Evolutionary conservation across 2,329 filamentous ascomycete species (phyloP).

Genomic region (Pseudogymnoascus sp.): DNA sequence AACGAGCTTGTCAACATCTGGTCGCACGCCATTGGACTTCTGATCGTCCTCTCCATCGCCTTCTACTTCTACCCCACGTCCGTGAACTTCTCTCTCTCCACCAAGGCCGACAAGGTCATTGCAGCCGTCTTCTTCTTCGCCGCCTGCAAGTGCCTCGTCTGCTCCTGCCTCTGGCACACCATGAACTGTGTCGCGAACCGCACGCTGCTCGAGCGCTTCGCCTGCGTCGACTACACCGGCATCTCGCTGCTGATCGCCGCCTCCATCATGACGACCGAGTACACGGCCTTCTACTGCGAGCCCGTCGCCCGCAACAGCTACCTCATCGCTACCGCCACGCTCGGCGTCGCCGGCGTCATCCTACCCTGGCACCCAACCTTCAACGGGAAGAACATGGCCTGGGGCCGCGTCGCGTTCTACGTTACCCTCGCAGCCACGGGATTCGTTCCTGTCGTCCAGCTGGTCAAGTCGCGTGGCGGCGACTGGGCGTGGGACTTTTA

Average conservation of each 20-base stretch:
- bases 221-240: constrained; percentile 96
- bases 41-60: constrained; percentile 78
- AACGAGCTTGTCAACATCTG: constrained; percentile 98
- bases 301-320: constrained; percentile 79
- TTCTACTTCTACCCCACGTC: constrained; percentile 94
- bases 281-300: constrained; percentile 98
- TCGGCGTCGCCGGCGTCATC: constrained; percentile 81
- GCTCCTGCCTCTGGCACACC: constrained; percentile 95
- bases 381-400: constrained; percentile 86
- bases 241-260: constrained; percentile 92
- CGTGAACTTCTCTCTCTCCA: constrained; percentile 76
- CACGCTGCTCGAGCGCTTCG: constrained; percentile 83
- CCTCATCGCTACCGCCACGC: constrained; percentile 68
- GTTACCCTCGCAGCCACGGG: constrained; percentile 80
- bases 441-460: constrained; percentile 79
- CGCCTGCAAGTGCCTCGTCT: constrained; percentile 87
- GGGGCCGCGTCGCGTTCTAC: constrained; percentile 87
- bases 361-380: constrained; percentile 95
- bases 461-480: constrained; percentile 68
- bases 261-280: constrained; percentile 96
- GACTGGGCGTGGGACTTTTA: constrained; percentile 86
- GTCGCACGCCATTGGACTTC: constrained; percentile 84
- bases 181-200: constrained; percentile 96
- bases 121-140: constrained; percentile 94
- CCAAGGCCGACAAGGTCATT: constrained; percentile 81